Evolutionary conservation across 1,284 basidiomycete species (phyloP), one percentile per base, ranked within the genome.

Genomic region (Athelia sp.): DNA sequence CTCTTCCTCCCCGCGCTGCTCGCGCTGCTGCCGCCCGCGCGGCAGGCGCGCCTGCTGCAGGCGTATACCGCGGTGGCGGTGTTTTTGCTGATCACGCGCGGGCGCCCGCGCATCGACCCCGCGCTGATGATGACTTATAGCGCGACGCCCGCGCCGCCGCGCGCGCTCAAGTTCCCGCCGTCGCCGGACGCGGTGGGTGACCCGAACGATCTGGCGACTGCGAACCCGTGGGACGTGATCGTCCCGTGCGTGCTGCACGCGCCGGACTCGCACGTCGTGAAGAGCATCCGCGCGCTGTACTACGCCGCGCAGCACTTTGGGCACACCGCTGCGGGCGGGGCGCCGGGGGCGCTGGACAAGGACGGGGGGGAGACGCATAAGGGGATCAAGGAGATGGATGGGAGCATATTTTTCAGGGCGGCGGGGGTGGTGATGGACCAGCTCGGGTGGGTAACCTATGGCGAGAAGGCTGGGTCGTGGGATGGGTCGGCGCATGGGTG

Each of bases 401-500:
- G 84, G 2, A 78, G 77, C 2, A 53, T 87, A 10, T 89, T 87
- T 56, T 70, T 82, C 1, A 67, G 84, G 24, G 76, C 79, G 24
- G 84, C 84, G 1, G 83, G 83, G 1, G 68, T 81, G 31, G 58
- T 84, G 57, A 77, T 84, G 76, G 68, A 81, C 34, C 71, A 67
- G 14, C 66, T 82, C 50, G 84, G 84, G 0, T 87, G 84, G 84
- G 74, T 78, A 1, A 67, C 72, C 18, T 71, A 78, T 65, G 79
- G 79, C 0, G 73, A 79, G 57, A 54, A 66, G 40, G 72, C 71
- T 44, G 69, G 70, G 2, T 52, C 63, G 1, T 87, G 84, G 84
- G 84, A 85, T 62, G 55, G 72, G 40, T 81, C 78, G 56, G 81
- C 73, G 17, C 62, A 86, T 21, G 85, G 85, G 0, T 87, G 82